Conservation (phyloP, 1,139 yeast genomes). For the Kodamaea arcana region DNA sequence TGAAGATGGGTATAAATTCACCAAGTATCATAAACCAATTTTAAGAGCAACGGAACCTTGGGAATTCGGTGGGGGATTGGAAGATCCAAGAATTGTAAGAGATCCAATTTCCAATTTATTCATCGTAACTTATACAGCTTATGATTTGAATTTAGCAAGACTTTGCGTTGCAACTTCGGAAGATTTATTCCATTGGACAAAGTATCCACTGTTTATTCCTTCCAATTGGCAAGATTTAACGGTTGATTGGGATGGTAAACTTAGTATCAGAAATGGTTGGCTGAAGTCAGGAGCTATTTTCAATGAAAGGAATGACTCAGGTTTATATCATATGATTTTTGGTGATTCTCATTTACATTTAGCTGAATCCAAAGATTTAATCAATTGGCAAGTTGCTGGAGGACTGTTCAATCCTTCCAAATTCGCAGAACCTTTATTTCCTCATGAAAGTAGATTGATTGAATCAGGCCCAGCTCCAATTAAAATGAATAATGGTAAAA, state of each 20-base stretch:
- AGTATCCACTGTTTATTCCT: slow-evolving; percentile 35
- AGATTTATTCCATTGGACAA: slow-evolving; percentile 39
- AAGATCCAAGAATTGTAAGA: slow-evolving; percentile 42
- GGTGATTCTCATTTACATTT: slow-evolving; percentile 41
- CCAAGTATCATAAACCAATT: slow-evolving; percentile 30
- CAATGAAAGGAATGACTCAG: slow-evolving; percentile 29
- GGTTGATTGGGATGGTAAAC: slow-evolving; percentile 19
- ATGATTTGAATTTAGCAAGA: slow-evolving; percentile 32
- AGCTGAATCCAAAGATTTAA: slow-evolving; percentile 33
- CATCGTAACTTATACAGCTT: slow-evolving; percentile 43
- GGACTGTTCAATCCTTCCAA: slow-evolving; percentile 18
- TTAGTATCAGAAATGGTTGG: slow-evolving; percentile 32
- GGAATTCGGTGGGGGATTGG: slow-evolving; percentile 43
- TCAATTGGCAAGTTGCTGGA: slow-evolving; percentile 30
- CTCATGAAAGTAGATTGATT: slow-evolving; percentile 36
- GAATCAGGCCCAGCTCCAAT: slow-evolving; percentile 47
- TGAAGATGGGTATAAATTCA: slow-evolving; percentile 34
- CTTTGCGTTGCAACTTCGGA: slow-evolving; percentile 41
- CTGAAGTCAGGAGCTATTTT: slow-evolving; percentile 45
- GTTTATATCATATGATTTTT: slow-evolving; percentile 44
- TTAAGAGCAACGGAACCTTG: slow-evolving; percentile 37
- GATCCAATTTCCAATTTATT: slow-evolving; percentile 35
- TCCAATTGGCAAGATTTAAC: slow-evolving; percentile 35
- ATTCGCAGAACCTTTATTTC: slow-evolving; percentile 29
- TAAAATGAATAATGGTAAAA: slow-evolving; percentile 26